Conservation (phyloP, 768 basidiomycete genomes). For the Tylopilus felleus region DNA sequence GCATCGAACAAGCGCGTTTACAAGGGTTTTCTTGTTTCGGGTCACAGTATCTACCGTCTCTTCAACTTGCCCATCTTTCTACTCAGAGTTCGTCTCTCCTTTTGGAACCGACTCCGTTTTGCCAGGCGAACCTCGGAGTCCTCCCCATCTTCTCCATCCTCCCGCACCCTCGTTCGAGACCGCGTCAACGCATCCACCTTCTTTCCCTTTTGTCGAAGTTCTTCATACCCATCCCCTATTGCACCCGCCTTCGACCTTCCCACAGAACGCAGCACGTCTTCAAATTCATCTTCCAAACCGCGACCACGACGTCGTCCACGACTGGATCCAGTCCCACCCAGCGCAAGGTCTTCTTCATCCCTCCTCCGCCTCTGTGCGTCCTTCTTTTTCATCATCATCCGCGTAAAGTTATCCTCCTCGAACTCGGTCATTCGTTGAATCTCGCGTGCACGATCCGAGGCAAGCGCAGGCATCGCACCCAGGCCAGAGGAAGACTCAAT, state of each 20-base stretch:
- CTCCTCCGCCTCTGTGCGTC: conserved; percentile 65
- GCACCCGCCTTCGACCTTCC: conserved; percentile 41
- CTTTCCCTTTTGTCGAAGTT: conserved; percentile 64
- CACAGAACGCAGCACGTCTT: conserved; percentile 67
- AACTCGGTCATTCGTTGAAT: conserved; percentile 80
- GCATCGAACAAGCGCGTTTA: too few species aligned
- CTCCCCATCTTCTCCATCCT: conserved; percentile 24
- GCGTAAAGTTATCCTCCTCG: conserved; percentile 85
- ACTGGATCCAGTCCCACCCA: conserved; percentile 68
- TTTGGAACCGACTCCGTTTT: conserved; percentile 44
- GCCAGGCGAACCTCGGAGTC: conserved; percentile 29
- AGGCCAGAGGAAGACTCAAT: conserved; percentile 71
- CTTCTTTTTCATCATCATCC: conserved; percentile 86
- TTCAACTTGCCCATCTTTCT: conserved; percentile 23
- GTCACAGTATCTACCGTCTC: conserved; percentile 12
- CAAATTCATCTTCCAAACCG: conserved; percentile 82
- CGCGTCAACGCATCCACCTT: conserved; percentile 59
- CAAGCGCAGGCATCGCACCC: conserved; percentile 54
- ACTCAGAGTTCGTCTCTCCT: conserved; percentile 38
- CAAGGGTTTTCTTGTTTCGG: background rate
- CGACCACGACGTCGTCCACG: conserved; percentile 58
- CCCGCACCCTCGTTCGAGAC: conserved; percentile 42
- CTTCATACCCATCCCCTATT: conserved; percentile 76
- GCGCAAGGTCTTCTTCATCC: conserved; percentile 85
- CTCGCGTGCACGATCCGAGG: conserved; percentile 68